Evolutionary conservation across 139 green algal species (phyloP).

Genomic region (Deuterostichococcus epilithicus): DNA sequence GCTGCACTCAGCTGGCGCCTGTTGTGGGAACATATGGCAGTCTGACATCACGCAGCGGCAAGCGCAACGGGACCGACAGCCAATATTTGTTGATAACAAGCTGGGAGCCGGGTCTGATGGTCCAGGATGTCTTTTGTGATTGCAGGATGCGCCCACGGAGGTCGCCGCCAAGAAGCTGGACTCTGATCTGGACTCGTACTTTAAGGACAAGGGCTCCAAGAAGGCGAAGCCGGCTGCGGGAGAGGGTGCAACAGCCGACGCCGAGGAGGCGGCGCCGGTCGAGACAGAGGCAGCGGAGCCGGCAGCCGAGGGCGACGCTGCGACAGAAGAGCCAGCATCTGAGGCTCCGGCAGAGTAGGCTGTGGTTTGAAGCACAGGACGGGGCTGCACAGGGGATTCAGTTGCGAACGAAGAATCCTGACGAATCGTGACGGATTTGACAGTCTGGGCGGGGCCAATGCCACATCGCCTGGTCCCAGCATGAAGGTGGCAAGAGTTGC

Average conservation of each 20-base stretch:
- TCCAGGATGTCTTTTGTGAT: background rate
- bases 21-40: too few relatives aligned
- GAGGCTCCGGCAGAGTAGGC: background rate
- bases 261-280: background rate
- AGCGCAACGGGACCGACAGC: background rate
- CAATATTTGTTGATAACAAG: background rate
- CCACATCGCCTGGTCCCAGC: background rate
- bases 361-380: background rate
- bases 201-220: slow-evolving; percentile 5
- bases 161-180: slow-evolving; percentile 24
- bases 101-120: background rate
- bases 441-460: background rate
- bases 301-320: slow-evolving; percentile 6
- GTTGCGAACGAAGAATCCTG: background rate
- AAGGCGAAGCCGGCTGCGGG: slow-evolving; percentile 1
- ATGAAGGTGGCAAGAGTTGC: background rate
- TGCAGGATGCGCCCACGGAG: background rate
- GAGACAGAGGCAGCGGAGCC: background rate
- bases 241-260: background rate
- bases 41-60: too few relatives aligned
- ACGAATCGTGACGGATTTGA: background rate
- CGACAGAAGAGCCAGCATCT: background rate
- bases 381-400: background rate
- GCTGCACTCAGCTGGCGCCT: too few relatives aligned
- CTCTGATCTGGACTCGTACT: slow-evolving; percentile 36